Percentiles rank a stretch among this genome's conserved stretches.
phyloP scores from a whole-genome alignment of 345 rosid genomes.

The Citrus maxima region DNA sequence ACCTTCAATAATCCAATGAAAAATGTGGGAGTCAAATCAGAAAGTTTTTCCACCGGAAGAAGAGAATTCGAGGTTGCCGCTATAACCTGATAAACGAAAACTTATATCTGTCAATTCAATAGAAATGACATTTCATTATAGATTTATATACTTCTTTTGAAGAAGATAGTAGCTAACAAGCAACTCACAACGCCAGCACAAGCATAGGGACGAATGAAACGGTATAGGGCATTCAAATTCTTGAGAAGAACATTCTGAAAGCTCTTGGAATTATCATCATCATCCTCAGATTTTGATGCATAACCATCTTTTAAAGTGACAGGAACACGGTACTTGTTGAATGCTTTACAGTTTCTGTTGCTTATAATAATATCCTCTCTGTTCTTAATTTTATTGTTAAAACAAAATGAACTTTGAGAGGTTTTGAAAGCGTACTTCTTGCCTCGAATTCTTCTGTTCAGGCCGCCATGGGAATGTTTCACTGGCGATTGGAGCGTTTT shows the following conservation, averaged over 20 bases:
- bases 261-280: neutral
- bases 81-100: conserved; percentile 7
- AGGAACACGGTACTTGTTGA: neutral
- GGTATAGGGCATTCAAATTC: conserved; percentile 6
- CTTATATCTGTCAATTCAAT: neutral
- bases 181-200: conserved; percentile 31
- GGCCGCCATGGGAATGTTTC: neutral
- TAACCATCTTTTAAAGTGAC: neutral
- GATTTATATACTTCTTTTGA: neutral
- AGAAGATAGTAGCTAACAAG: neutral
- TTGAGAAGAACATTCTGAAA: neutral
- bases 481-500: neutral
- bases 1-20: conserved; percentile 26
- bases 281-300: neutral
- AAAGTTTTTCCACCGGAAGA: conserved; percentile 20
- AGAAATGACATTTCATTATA: neutral
- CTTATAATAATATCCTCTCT: neutral
- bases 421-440: neutral
- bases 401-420: neutral
- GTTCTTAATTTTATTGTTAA: neutral
- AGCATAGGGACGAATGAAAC: conserved; percentile 33
- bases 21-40: conserved; percentile 26
- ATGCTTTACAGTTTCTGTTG: neutral
- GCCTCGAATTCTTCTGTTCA: neutral
- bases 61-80: conserved; percentile 30